Percentiles rank a stretch among this genome's conserved stretches.
These are phyloP conservation scores for Coemansia sp. DNA, from an alignment of 192 early-diverging fungal genomes.

Conservation along the genomic window DNA sequence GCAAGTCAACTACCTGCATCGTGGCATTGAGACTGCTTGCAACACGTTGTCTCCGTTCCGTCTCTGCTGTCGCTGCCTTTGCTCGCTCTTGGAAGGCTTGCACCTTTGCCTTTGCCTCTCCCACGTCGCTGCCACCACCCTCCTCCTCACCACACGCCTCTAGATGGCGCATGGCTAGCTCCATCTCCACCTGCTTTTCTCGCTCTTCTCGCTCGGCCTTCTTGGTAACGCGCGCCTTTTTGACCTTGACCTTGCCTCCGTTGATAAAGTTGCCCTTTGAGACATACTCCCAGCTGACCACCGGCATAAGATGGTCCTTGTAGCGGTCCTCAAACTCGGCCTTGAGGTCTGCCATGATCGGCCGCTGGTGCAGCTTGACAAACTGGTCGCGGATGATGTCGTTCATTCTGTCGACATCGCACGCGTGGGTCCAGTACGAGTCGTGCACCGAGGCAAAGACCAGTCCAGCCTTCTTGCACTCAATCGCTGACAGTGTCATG, in stretches of 20 bases:
- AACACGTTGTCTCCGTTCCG: not conserved
- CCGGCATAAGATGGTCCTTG: constrained; percentile 64
- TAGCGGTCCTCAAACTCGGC: constrained; percentile 83
- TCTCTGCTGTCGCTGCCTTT: not conserved
- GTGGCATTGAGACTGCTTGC: not conserved
- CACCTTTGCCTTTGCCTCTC: not conserved
- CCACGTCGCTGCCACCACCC: not conserved
- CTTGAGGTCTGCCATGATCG: constrained; percentile 80
- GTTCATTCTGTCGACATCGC: constrained; percentile 84
- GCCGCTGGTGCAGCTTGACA: constrained; percentile 74
- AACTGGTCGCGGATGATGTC: constrained; percentile 85
- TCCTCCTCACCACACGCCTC: constrained; percentile 8
- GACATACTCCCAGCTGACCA: constrained; percentile 53
- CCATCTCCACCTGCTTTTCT: constrained; percentile 18
- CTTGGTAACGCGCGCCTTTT: constrained; percentile 6
- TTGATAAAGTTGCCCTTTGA: constrained; percentile 6
- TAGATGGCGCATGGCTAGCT: constrained; percentile 27
- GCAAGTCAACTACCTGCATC: constrained; percentile 17
- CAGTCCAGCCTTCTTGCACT: constrained; percentile 72
- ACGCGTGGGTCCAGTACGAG: constrained; percentile 97
- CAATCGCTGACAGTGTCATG: constrained; percentile 91
- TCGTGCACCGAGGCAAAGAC: constrained; percentile 96
- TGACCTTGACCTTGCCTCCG: constrained; percentile 5
- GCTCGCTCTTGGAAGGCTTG: not conserved
- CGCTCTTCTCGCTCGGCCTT: not conserved